Base-by-base conservation (phyloP, 305 asterid species). In the Andrographis paniculata region DNA sequence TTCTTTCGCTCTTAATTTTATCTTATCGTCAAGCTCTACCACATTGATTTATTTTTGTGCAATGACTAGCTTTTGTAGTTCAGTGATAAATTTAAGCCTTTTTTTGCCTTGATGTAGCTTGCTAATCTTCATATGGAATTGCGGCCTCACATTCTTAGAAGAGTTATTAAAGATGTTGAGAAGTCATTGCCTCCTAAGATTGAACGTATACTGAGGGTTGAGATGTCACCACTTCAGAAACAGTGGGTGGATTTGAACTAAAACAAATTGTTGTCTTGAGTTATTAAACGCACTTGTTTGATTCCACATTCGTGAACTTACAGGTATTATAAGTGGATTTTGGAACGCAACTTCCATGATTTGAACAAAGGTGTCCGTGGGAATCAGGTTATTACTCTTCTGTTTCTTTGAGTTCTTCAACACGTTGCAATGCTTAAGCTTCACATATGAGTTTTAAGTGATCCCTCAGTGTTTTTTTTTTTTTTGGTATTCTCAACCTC, bases 181-280 rank as follows among this genome's bases (percentile, higher is more conserved):
- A 92, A 87, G 85, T 92, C 99, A 51, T 71, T 92, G 80, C 99
- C 99, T 37, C 99, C 99, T 38, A 92, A 92, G 72, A 82, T 87
- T 66, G 99, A 92, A 58, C 95, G 99, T 48, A 82, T 92, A 62
- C 95, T 92, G 52, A 72, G 99, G 87, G 99, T 92, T 67, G 99
- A 92, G 71, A 92, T 92, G 99, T 92, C 99, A 20, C 99, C 99
- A 28, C 89, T 92, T 45, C 99, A 92, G 91, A 92, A 92, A 71
- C 99, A 92, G 99, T 92, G 80, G 64, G 70, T 37, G 52, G 13
- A 39, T 22, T 48, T 38, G 42, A 41, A 20, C 31, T 22, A 18
- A 33, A 39, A 28, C 0, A 18, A 19, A 27, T 42, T n/a, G 23
- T 35, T 39, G 42, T 5, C 56, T 48, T 50, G 52, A 30, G 24